phyloP scores from a whole-genome alignment of 208 protist species.

The Leishmania amazonensis region DNA sequence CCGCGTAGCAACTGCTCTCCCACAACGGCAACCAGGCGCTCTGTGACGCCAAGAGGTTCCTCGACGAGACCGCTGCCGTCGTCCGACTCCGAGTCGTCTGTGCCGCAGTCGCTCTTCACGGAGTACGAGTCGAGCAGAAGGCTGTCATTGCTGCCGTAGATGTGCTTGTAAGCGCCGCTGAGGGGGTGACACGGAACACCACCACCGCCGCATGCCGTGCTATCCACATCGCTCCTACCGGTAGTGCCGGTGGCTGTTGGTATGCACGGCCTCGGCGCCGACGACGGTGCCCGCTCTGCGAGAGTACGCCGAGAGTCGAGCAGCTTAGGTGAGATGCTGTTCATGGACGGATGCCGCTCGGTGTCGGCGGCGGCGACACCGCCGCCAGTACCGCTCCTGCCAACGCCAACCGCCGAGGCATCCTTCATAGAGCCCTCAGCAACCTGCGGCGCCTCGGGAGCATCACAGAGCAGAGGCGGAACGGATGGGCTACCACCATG shows the following conservation, averaged over 20 bases:
- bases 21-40: slow-evolving; percentile 82
- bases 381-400: neutral
- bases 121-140: slow-evolving; percentile 27
- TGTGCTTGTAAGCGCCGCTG: neutral
- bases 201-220: neutral
- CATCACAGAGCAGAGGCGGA: neutral
- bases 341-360: neutral
- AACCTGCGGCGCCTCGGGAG: neutral
- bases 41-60: slow-evolving; percentile 60
- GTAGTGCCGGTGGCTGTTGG: neutral
- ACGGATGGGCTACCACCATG: neutral
- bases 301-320: slow-evolving; percentile 7
- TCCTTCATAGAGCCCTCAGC: neutral
- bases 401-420: neutral
- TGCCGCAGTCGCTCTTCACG: slow-evolving; percentile 34
- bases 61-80: slow-evolving; percentile 40
- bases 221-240: neutral
- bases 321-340: slow-evolving; percentile 6
- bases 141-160: slow-evolving; percentile 10
- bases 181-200: neutral
- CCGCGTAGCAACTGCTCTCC: slow-evolving; percentile 83
- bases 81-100: slow-evolving; percentile 25
- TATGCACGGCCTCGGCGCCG: neutral
- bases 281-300: neutral
- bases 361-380: neutral